Conservation (phyloP, 148 eudicot species). For the Rhododendron molle region DNA sequence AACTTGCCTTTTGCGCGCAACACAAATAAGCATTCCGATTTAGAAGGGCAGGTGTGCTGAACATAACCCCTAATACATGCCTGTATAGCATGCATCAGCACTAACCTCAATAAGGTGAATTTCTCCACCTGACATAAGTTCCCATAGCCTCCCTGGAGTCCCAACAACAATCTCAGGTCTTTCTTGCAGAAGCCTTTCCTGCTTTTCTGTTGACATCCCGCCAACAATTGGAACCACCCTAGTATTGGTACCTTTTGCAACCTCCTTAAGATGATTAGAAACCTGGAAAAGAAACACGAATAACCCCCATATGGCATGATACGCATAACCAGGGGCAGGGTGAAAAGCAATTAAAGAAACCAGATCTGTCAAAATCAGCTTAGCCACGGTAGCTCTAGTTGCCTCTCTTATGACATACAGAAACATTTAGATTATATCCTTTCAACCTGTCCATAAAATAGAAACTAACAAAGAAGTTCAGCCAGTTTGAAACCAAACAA, state of each 20-base stretch:
- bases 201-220: constrained; percentile 91
- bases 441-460: background rate
- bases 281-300: constrained; percentile 41
- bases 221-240: constrained; percentile 90
- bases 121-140: constrained; percentile 96
- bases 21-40: background rate
- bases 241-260: constrained; percentile 55
- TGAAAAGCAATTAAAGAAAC: background rate
- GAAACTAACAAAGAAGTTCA: background rate
- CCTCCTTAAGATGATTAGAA: constrained; percentile 81
- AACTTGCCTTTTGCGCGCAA: background rate
- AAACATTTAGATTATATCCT: background rate
- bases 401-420: background rate
- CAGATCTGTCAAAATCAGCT: background rate
- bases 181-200: constrained; percentile 80
- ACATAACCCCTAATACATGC: background rate
- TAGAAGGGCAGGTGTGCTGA: background rate
- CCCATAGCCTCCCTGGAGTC: constrained; percentile 98
- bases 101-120: constrained; percentile 87
- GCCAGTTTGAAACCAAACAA: background rate
- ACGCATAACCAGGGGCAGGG: background rate
- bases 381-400: background rate
- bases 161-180: constrained; percentile 97
- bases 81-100: constrained; percentile 12
- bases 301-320: background rate